Conservation (phyloP, 179 eudicot species). For the Corrigiola litoralis region DNA sequence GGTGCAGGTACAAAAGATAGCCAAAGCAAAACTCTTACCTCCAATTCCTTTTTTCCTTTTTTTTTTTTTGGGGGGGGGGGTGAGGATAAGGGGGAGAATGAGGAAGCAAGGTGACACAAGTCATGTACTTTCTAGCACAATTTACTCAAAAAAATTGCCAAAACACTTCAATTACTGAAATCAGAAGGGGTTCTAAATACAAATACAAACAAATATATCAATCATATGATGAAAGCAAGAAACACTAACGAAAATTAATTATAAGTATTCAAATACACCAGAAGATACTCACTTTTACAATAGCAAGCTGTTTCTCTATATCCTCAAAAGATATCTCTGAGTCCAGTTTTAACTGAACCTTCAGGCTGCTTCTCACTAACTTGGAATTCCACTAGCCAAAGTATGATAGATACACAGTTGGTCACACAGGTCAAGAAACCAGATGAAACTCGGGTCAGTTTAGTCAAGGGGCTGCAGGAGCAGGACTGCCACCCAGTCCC, state of each 20-base stretch:
- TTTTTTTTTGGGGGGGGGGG: too few species aligned
- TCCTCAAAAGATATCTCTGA: slow-evolving; percentile 6
- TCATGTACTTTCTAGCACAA: too few species aligned
- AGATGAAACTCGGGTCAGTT: neutral
- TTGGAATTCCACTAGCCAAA: neutral
- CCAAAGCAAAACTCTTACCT: too few species aligned
- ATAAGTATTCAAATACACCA: slow-evolving; percentile 7
- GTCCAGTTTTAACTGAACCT: neutral
- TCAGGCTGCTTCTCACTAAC: neutral
- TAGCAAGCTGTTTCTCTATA: neutral
- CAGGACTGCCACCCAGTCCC: slow-evolving; percentile 60
- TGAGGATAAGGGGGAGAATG: too few species aligned
- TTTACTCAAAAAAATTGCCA: too few species aligned
- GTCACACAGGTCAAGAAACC: neutral
- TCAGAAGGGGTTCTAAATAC: slow-evolving; percentile 3
- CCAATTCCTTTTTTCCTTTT: too few species aligned
- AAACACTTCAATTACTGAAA: neutral
- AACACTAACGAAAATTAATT: neutral
- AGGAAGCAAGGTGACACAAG: too few species aligned
- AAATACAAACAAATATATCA: slow-evolving; percentile 13
- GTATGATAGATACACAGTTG: neutral
- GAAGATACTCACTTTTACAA: slow-evolving; percentile 11
- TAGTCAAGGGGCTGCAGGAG: slow-evolving; percentile 36
- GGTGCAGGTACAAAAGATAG: too few species aligned
- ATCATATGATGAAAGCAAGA: neutral